A percentile compares a stretch with the other conserved stretches of the same genome.
Evolutionary conservation across 352 stramenopile genomes (phyloP).

Genomic region (Pythium angustatum): DNA sequence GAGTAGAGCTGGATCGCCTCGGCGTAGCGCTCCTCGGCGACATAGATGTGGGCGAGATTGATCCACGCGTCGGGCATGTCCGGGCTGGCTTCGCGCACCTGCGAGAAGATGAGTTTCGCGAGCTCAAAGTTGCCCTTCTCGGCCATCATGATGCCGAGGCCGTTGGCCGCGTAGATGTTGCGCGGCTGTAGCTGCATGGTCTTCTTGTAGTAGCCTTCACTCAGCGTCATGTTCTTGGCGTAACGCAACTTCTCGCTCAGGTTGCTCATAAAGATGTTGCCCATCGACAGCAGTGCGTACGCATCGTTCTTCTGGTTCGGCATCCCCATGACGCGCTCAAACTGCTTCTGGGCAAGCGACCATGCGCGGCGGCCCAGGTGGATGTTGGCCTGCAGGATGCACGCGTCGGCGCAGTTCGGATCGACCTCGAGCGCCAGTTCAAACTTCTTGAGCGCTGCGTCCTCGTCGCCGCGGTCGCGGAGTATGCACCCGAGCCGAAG

Average conservation of each 20-base stretch:
- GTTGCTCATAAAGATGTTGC: slow-evolving; percentile 99
- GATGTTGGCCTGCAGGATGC: slow-evolving; percentile 96
- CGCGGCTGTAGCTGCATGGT: slow-evolving; percentile 91
- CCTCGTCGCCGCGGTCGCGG: slow-evolving; percentile 92
- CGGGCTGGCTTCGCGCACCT: slow-evolving; percentile 94
- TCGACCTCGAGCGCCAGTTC: slow-evolving; percentile 93
- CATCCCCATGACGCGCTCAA: slow-evolving; percentile 93
- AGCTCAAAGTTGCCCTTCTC: slow-evolving; percentile 97
- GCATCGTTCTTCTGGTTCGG: slow-evolving; percentile 95
- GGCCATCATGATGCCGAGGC: slow-evolving; percentile 97
- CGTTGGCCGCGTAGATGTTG: slow-evolving; percentile 97
- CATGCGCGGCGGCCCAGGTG: slow-evolving; percentile 95
- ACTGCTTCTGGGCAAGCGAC: slow-evolving; percentile 93
- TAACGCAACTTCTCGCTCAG: slow-evolving; percentile 94
- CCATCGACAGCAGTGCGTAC: slow-evolving; percentile 96
- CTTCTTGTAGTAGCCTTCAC: slow-evolving; percentile 96
- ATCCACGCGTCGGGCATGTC: slow-evolving; percentile 96
- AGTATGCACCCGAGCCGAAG: slow-evolving; percentile 94
- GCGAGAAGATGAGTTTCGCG: slow-evolving; percentile 96
- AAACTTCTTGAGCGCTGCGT: slow-evolving; percentile 88
- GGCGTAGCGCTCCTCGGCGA: slow-evolving; percentile 95
- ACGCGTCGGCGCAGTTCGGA: slow-evolving; percentile 90
- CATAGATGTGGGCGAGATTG: slow-evolving; percentile 97
- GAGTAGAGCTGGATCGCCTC: slow-evolving; percentile 96
- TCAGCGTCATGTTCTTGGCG: slow-evolving; percentile 95